Base-by-base conservation (phyloP, 2,329 filamentous ascomycete species). In the Ceratocystis ficicola region DNA sequence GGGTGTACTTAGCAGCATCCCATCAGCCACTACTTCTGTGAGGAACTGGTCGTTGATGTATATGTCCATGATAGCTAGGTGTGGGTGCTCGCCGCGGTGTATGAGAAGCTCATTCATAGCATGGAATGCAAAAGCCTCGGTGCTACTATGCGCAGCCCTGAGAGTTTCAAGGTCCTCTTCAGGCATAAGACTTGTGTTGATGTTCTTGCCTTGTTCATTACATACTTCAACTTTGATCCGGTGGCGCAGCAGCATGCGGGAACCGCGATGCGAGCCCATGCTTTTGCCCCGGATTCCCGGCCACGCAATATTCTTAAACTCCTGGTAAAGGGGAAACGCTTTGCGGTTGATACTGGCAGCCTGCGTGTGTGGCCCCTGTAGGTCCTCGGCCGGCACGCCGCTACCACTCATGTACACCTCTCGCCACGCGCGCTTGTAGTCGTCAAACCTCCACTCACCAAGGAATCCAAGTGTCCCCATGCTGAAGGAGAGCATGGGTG, bases 41-140 rank as follows among this genome's bases (percentile, higher is more conserved):
- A 99, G 79, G 71, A 94, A 95, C 65, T 90, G 86, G 44, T 89
- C 88, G 71, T 92, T 92, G 68, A 97, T 87, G 72, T 86, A 94
- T 55, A 99, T 89, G 72, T 95, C 90, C 70, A 99, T 89, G 70
- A 96, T 87, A 46, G 91, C 90, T 5, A 99, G 82, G 74, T 97
- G 93, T 0, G 94, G 90, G 69, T 93, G 87, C 44, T 88, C 86
- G 50, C 94, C 94, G 25, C 94, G 86, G 75, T 99, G 94, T 44
- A 99, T 87, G 1, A 95, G 87, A 10, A 99, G 86, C 75, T 99
- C 94, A 74, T 99, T 99, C 77, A 97, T 89, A 63, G 94, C 94
- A 69, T 85, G 83, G 44, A 86, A 75, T 3, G 50, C 63, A 5
- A 70, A 52, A 64, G 76, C 70, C 60, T 64, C 46, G 20, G 44